Conservation (phyloP, 2,329 filamentous ascomycete species). For the Chaetomium sp. region DNA sequence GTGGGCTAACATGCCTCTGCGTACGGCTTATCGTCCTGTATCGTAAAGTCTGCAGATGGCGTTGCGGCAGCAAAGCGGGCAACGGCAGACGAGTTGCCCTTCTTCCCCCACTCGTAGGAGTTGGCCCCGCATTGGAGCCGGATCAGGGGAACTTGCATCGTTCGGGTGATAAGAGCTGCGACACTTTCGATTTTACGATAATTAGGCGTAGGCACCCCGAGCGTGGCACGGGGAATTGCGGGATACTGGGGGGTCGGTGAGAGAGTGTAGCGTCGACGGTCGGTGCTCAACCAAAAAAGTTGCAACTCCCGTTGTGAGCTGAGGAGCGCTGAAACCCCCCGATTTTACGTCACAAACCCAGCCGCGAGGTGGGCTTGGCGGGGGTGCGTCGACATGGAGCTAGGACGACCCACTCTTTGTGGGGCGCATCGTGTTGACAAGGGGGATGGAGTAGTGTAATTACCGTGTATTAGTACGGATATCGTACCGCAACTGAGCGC, state of each 20-base stretch:
- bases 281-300: too few relatives aligned
- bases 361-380: neutral
- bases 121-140: slow-evolving; percentile 89
- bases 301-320: too few relatives aligned
- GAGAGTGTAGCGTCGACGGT: too few relatives aligned
- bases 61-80: slow-evolving; percentile 87
- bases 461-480: too few relatives aligned
- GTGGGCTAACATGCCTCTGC: slow-evolving; percentile 62
- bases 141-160: slow-evolving; percentile 72
- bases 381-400: neutral
- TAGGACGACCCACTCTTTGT: neutral
- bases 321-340: neutral
- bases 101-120: slow-evolving; percentile 98
- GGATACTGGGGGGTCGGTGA: too few relatives aligned
- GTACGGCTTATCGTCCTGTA: slow-evolving; percentile 85
- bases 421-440: too few relatives aligned
- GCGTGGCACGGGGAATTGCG: too few relatives aligned
- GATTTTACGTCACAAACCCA: slow-evolving; percentile 2
- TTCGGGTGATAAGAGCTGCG: slow-evolving; percentile 1
- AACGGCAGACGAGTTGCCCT: slow-evolving; percentile 78
- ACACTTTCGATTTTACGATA: too few relatives aligned
- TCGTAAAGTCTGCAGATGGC: slow-evolving; percentile 62
- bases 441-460: too few relatives aligned
- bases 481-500: too few relatives aligned
- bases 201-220: too few relatives aligned